Conservation (phyloP, 129 eudicot species). For the Flaveria brownii region DNA sequence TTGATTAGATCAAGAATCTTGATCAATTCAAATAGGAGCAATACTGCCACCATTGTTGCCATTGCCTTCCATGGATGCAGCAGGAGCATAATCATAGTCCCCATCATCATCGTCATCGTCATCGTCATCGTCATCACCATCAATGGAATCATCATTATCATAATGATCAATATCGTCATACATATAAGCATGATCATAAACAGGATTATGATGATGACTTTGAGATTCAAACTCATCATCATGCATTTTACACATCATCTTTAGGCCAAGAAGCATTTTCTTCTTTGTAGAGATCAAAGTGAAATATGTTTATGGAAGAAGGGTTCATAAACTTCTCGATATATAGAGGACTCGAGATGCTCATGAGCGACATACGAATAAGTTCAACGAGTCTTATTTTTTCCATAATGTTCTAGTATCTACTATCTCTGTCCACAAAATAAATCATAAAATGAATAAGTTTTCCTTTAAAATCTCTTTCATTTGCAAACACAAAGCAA, state of each 20-base stretch:
- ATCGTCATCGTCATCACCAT: conserved; percentile 37
- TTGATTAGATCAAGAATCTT: conserved; percentile 21
- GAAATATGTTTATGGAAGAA: conserved; percentile 9
- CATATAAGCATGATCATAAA: conserved; percentile 19
- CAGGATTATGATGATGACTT: conserved; percentile 18
- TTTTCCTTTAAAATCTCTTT: neutral
- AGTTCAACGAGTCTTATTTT: conserved; percentile 1
- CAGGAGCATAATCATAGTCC: conserved; percentile 49
- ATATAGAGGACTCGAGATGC: conserved; percentile 15
- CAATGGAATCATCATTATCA: neutral
- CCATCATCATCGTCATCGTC: conserved; percentile 44
- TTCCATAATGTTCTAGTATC: conserved; percentile 15
- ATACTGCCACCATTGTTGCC: neutral
- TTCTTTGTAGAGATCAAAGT: conserved; percentile 12
- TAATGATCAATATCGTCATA: conserved; percentile 10
- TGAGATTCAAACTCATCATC: conserved; percentile 17
- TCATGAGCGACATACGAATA: conserved; percentile 20
- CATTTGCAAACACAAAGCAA: too few relatives aligned
- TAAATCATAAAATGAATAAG: neutral
- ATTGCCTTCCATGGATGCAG: conserved; percentile 46
- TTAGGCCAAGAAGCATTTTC: conserved; percentile 33
- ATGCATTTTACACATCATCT: conserved; percentile 13
- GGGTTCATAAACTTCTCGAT: conserved; percentile 3
- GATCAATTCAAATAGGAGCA: conserved; percentile 17
- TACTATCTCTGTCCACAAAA: conserved; percentile 16